phyloP scores from a whole-genome alignment of 345 rosid genomes.

The Citrus inodora region DNA sequence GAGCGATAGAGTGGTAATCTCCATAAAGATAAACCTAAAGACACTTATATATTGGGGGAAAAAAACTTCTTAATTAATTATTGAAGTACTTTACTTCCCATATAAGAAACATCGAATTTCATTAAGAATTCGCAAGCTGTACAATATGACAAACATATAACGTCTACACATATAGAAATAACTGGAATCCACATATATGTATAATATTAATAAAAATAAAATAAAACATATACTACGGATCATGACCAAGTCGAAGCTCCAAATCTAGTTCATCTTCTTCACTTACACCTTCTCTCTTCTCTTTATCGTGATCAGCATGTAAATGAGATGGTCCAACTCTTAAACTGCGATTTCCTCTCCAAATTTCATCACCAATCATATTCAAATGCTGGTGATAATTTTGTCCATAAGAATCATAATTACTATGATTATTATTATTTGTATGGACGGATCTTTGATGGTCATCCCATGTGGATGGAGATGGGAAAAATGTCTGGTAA shows the following conservation, averaged over 20 bases:
- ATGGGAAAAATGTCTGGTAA: conserved; percentile 37
- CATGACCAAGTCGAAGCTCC: conserved; percentile 89
- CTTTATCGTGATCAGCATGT: conserved; percentile 13
- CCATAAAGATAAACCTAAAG: neutral
- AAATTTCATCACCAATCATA: conserved; percentile 26
- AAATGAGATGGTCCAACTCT: conserved; percentile 41
- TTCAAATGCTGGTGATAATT: conserved; percentile 24
- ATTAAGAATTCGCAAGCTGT: conserved; percentile 15
- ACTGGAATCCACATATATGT: neutral
- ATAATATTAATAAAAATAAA: neutral
- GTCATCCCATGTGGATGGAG: conserved; percentile 17
- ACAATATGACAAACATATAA: conserved; percentile 14
- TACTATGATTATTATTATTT: conserved; percentile 16
- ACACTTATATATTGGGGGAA: neutral
- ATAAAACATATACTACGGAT: conserved; percentile 18
- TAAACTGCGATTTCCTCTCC: conserved; percentile 49
- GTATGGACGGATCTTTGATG: conserved; percentile 13
- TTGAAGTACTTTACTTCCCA: neutral
- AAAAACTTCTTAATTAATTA: neutral
- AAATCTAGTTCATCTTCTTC: conserved; percentile 77
- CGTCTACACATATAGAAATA: neutral
- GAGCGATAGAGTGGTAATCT: neutral
- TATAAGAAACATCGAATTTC: conserved; percentile 12
- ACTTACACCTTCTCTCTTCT: conserved; percentile 10
- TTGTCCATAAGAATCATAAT: conserved; percentile 17